Evolutionary conservation across 805 yeast genomes (phyloP), one percentile per base, ranked within the genome.

Genomic region (Cyberlindnera mycetangii): DNA sequence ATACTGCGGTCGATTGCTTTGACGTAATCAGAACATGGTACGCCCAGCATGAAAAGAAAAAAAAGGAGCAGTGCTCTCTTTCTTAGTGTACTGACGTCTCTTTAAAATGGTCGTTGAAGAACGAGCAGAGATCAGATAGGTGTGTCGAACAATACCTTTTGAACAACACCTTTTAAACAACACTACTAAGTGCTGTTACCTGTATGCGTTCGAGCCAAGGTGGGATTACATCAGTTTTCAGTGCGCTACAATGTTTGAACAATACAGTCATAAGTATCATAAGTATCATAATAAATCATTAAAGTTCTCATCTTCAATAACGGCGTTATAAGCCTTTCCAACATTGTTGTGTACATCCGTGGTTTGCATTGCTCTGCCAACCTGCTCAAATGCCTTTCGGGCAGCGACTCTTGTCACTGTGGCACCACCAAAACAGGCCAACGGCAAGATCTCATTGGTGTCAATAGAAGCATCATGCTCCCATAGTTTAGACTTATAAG

Each of bases 341-440:
- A 93, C 79, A 47, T 71, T 75, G 39, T 76, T 72, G 49, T 89
- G 89, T 24, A 92, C 67, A 60, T 90, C 87, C 4, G 89, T 78
- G 0, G 99, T 88, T 57, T 87, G 89, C 87, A 89, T 82, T 3
- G 93, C 75, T 39, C 98, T 68, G 1, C 87, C 86, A 47, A 79
- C 73, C 39, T 71, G 70, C 16, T 68, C 66, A 56, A 71, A 93
- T 0, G 97, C 97, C 46, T 72, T 64, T 15, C 65, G 56, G 1
- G 89, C 75, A 34, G 95, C 83, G 14, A 64, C 58, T 45, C 96
- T 70, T 0, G 92, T 88, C 4, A 85, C 65, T 0, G 77, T 58
- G 27, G 85, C 72, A 0, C 89, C 98, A 1, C 83, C 92, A 55
- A 70, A 86, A 27, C 88, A 80, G 2, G 89, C 83, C 30, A 84